phyloP scores from a whole-genome alignment of 805 yeast species.

The Yamadazyma akitaensis region DNA sequence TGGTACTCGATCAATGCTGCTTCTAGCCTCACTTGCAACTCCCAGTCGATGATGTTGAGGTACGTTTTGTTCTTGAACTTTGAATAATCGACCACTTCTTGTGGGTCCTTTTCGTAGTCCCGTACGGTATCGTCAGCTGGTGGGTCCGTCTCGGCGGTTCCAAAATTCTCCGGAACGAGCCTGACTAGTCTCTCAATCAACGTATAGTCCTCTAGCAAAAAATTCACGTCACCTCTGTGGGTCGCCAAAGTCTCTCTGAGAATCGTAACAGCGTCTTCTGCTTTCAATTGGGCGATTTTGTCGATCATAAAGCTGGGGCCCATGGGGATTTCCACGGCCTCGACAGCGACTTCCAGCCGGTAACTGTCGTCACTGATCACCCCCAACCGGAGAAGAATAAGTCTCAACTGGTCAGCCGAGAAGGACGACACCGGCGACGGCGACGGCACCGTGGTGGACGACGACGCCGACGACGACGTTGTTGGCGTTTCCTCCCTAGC shows the following conservation, averaged over 20 bases:
- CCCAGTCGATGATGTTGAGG: slow-evolving; percentile 29
- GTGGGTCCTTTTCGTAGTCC: not conserved
- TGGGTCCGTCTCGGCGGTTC: no score
- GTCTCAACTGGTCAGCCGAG: slow-evolving; percentile 10
- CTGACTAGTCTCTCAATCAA: slow-evolving; percentile 21
- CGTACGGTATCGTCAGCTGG: no score
- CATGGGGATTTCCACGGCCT: slow-evolving; percentile 12
- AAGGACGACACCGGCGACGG: not conserved
- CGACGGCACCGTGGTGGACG: not conserved
- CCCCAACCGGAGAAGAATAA: slow-evolving; percentile 22
- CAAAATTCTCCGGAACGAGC: slow-evolving; percentile 1
- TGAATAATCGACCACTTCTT: slow-evolving; percentile 6
- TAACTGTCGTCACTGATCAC: slow-evolving; percentile 21
- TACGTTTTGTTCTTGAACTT: slow-evolving; percentile 20
- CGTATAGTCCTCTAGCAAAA: slow-evolving; percentile 31
- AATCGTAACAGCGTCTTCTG: slow-evolving; percentile 27
- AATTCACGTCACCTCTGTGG: slow-evolving; percentile 35
- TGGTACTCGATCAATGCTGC: slow-evolving; percentile 37
- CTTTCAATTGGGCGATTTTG: slow-evolving; percentile 22
- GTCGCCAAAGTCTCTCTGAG: slow-evolving; percentile 35
- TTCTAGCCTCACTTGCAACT: slow-evolving; percentile 32
- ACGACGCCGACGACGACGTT: not conserved
- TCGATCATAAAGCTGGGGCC: slow-evolving; percentile 25
- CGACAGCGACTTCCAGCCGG: slow-evolving; percentile 2
- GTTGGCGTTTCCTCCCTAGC: not conserved